Conservation (phyloP, 805 yeast genomes). For the Cyberlindnera mycetangii region DNA sequence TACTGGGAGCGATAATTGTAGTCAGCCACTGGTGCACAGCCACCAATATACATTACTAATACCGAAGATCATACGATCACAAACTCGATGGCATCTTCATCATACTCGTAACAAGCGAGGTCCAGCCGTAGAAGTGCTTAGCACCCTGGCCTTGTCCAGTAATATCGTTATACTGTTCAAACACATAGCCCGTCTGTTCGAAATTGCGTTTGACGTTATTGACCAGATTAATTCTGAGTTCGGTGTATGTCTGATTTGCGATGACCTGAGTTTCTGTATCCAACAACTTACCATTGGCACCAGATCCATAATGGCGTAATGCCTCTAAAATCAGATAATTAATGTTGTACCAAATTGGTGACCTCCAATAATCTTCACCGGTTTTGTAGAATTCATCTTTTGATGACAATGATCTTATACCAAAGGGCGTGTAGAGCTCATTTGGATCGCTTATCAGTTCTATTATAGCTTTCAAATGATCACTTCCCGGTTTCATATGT, state of each 20-base stretch:
- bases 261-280: constrained; percentile 28
- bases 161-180: constrained; percentile 84
- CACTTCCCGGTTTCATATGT: constrained; percentile 49
- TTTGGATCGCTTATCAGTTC: constrained; percentile 63
- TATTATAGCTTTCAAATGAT: constrained; percentile 50
- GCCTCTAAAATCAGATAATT: constrained; percentile 80
- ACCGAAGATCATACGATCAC: neutral
- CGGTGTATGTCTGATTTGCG: constrained; percentile 49
- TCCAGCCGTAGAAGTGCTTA: constrained; percentile 93
- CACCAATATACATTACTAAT: neutral
- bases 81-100: constrained; percentile 66
- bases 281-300: constrained; percentile 25
- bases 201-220: constrained; percentile 67
- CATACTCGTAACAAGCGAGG: constrained; percentile 73
- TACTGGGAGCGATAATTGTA: no score
- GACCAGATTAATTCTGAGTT: constrained; percentile 65
- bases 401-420: constrained; percentile 78
- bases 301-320: constrained; percentile 50
- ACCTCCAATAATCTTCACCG: constrained; percentile 94
- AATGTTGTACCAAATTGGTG: constrained; percentile 90
- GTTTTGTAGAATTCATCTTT: constrained; percentile 62
- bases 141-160: constrained; percentile 80
- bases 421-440: constrained; percentile 73
- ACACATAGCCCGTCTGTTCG: constrained; percentile 73
- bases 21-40: no score